Base-by-base conservation (phyloP, 345 rosid species). In the Garcia nutans region DNA sequence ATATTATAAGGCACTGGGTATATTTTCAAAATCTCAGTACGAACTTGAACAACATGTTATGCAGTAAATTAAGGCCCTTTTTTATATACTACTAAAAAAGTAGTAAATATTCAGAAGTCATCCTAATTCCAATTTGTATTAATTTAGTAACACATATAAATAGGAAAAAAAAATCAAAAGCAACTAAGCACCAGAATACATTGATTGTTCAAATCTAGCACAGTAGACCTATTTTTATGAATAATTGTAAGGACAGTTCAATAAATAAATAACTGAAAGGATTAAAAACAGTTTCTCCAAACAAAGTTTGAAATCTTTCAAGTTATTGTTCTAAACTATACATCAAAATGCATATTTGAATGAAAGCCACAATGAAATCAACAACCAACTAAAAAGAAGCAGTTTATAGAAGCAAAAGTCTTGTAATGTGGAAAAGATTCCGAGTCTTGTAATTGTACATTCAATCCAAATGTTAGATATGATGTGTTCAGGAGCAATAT, bases 401-500 rank as follows among this genome's bases (percentile, higher is more conserved):
- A 71, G 55, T 26, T 72, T 42, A 13, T 28, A 41, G 47, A 72
- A 71, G 33, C 59, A 68, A 37, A 63, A 73, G n/a, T 17, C 2
- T 13, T 50, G 64, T 10, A 61, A 68, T 63, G 31, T 80, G 50
- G 17, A 78, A 54, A 50, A 79, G 54, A 61, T 70, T 74, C 37
- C 9, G 74, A 80, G 69, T 70, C 58, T 68, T 6, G 74, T 65
- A 52, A 67, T 8, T 89, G 22, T 91, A 93, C 99, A 88, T 58
- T 85, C 70, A 76, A 71, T 71, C 97, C 96, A 13, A 96, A 93
- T 96, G 87, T 93, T 96, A 20, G 90, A 87, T 33, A 85, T 19
- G 72, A 89, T 78, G 86, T 91, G 98, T 79, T 76, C 92, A 20
- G 59, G 0, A 71, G 83, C 89, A 59, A 86, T 77, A 85, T 96